phyloP scores from a whole-genome alignment of 371 early-diverging fungal genomes.

The Saksenaea vasiformis region DNA sequence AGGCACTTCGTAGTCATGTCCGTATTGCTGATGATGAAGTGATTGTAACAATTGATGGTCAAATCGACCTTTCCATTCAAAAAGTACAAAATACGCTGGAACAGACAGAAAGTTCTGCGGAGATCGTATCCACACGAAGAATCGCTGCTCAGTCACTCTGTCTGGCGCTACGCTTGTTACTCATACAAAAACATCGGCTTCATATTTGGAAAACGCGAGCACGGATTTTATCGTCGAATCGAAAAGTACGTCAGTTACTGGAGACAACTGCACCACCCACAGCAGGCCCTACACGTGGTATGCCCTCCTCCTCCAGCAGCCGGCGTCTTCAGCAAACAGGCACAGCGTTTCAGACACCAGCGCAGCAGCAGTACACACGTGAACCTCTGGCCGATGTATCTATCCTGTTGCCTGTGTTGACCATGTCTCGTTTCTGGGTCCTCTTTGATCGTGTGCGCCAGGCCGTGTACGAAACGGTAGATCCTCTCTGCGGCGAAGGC shows the following conservation, averaged over 20 bases:
- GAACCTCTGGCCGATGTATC: constrained; percentile 21
- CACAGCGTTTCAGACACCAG: neutral
- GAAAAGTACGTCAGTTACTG: constrained; percentile 32
- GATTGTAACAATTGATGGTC: constrained; percentile 56
- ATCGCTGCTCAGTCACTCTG: constrained; percentile 34
- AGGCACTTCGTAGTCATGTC: constrained; percentile 46
- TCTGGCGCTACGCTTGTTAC: constrained; percentile 33
- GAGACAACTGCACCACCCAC: neutral
- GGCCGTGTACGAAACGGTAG: constrained; percentile 28
- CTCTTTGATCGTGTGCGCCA: constrained; percentile 46
- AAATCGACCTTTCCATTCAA: constrained; percentile 48
- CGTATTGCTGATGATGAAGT: constrained; percentile 57
- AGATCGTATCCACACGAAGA: constrained; percentile 11
- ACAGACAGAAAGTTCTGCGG: neutral
- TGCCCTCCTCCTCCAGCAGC: neutral
- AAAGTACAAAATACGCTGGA: constrained; percentile 12
- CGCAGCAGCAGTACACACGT: neutral
- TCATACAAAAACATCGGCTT: constrained; percentile 42
- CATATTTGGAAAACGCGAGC: constrained; percentile 42
- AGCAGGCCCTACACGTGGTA: neutral
- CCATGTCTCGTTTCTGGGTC: constrained; percentile 43
- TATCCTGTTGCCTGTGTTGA: constrained; percentile 35
- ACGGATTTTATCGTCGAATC: constrained; percentile 30
- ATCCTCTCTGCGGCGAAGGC: constrained; percentile 33
- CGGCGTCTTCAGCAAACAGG: constrained; percentile 8